Percentiles rank a stretch among this genome's conserved stretches.
Evolutionary conservation across 805 yeast species (phyloP).

Genomic region (Starmerella floricola): DNA sequence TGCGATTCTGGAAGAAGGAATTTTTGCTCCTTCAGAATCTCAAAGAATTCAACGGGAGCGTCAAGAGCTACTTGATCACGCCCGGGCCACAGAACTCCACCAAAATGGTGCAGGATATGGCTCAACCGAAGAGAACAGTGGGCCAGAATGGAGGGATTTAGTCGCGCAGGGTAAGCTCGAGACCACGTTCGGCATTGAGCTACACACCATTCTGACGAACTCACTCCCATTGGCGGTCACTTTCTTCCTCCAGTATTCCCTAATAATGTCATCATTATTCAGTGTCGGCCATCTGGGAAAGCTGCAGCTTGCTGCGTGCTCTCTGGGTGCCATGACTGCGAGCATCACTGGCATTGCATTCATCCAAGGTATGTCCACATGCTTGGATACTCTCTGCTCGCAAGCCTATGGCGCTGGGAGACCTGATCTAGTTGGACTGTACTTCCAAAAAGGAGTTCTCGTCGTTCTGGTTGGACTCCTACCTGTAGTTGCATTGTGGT

Average conservation of each 20-base stretch:
- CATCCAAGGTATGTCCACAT: constrained; percentile 72
- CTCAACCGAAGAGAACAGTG: constrained; percentile 5
- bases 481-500: constrained; percentile 47
- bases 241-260: constrained; percentile 56
- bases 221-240: constrained; percentile 53
- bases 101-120: constrained; percentile 1
- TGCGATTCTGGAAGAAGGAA: constrained; percentile 21
- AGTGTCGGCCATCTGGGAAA: constrained; percentile 79
- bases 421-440: constrained; percentile 55
- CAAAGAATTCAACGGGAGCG: constrained; percentile 25
- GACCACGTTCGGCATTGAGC: constrained; percentile 24
- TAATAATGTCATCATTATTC: constrained; percentile 65
- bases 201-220: constrained; percentile 23
- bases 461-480: constrained; percentile 43
- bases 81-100: constrained; percentile 1
- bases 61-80: constrained; percentile 21
- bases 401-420: constrained; percentile 78
- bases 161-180: constrained; percentile 24
- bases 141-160: constrained; percentile 27
- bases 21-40: constrained; percentile 25
- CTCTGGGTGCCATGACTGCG: constrained; percentile 73
- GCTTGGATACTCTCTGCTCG: constrained; percentile 70
- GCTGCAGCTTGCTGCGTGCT: constrained; percentile 68
- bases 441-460: constrained; percentile 58
- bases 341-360: constrained; percentile 64